Conservation (phyloP, 306 rosid species). For the Myrica gale region DNA sequence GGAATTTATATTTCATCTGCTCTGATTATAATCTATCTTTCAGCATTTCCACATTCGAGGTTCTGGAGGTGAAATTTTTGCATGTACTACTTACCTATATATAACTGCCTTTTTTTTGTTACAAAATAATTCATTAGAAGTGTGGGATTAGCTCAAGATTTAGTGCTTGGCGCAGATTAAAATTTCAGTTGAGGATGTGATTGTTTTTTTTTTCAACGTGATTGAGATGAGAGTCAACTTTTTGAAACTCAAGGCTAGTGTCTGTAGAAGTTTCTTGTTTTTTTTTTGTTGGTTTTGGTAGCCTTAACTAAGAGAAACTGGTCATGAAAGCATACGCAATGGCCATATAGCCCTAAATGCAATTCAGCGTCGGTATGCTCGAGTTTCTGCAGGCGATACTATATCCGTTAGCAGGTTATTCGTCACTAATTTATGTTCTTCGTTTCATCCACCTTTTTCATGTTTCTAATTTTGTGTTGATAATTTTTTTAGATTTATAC, state of each 20-base stretch:
- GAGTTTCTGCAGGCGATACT: slow-evolving; percentile 66
- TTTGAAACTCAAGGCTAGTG: slow-evolving; percentile 15
- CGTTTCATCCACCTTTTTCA: not conserved
- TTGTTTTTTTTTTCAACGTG: not conserved
- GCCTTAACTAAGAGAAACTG: slow-evolving; percentile 66
- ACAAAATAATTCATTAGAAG: not conserved
- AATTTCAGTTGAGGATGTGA: not conserved
- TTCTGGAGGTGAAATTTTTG: not conserved
- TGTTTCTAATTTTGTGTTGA: slow-evolving; percentile 21
- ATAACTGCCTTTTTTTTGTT: no score
- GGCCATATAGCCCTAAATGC: slow-evolving; percentile 79
- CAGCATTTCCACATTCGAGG: not conserved
- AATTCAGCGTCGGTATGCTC: slow-evolving; percentile 78
- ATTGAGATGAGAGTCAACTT: slow-evolving; percentile 2
- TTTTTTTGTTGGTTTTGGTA: slow-evolving; percentile 42
- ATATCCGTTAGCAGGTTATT: slow-evolving; percentile 56
- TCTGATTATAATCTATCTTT: no score
- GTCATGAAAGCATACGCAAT: slow-evolving; percentile 55
- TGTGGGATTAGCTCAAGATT: not conserved
- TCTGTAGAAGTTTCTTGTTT: not conserved
- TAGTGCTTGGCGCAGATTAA: not conserved
- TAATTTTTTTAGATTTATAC: slow-evolving; percentile 58
- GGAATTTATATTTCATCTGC: no score
- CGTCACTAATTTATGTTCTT: slow-evolving; percentile 11
- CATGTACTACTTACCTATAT: not conserved